These are phyloP conservation scores for Pleurozium schreberi DNA, from an alignment of 225 moss, liverwort and hornwort species.

Conservation along the genomic window DNA sequence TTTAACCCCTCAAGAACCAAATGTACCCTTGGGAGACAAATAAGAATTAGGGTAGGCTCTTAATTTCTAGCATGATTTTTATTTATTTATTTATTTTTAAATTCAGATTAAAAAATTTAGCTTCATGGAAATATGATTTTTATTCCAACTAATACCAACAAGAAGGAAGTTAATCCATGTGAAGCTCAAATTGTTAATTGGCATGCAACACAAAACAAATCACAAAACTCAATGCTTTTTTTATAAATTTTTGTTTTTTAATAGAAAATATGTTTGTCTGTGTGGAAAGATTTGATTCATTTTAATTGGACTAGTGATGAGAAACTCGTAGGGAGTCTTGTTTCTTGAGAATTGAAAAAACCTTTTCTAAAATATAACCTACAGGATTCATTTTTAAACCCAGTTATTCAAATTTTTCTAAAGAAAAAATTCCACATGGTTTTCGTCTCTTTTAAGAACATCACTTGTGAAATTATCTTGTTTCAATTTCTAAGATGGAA, in stretches of 20 bases:
- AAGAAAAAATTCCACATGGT: background rate
- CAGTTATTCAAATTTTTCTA: background rate
- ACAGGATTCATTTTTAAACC: background rate
- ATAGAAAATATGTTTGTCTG: background rate
- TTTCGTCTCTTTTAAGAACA: background rate
- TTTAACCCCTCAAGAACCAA: background rate
- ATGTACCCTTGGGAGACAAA: background rate
- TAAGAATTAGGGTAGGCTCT: background rate
- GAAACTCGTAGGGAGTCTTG: background rate
- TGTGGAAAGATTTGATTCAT: background rate
- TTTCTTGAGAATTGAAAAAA: background rate
- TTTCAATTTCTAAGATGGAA: background rate
- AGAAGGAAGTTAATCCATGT: background rate
- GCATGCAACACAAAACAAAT: background rate
- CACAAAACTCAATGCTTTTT: background rate
- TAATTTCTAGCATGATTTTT: background rate
- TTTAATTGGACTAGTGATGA: background rate
- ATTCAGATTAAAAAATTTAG: background rate
- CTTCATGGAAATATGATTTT: background rate
- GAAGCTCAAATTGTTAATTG: background rate
- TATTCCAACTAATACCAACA: accelerated
- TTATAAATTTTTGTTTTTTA: no score
- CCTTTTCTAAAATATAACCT: background rate
- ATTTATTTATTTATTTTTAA: no score
- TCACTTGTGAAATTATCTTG: background rate